phyloP scores from a whole-genome alignment of 176 grass and related monocot species.

The Canna indica region DNA sequence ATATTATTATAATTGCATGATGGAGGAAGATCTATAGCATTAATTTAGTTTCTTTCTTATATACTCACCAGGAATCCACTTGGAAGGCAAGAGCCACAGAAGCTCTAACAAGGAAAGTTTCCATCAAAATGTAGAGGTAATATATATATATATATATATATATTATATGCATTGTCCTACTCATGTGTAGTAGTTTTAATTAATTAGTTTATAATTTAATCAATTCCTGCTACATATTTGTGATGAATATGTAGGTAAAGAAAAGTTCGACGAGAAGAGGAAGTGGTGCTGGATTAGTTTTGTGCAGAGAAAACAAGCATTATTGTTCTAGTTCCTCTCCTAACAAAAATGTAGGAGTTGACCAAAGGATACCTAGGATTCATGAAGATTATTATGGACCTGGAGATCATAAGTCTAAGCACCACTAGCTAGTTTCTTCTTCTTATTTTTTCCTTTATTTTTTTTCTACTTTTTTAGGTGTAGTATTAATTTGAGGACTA shows the following conservation, averaged over 20 bases:
- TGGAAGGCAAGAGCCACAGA: background rate
- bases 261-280: background rate
- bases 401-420: conserved; percentile 20
- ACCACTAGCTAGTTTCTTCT: background rate
- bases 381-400: conserved; percentile 18
- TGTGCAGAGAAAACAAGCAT: background rate
- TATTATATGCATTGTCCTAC: background rate
- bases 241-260: background rate
- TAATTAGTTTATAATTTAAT: too few species aligned
- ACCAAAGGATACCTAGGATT: conserved; percentile 4
- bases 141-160: background rate
- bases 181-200: too few species aligned
- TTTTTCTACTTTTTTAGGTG: background rate
- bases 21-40: background rate
- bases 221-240: background rate
- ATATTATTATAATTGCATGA: too few species aligned
- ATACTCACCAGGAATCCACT: background rate
- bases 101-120: background rate
- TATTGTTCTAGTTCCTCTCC: background rate
- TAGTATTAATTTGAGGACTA: background rate
- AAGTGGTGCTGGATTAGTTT: background rate
- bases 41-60: background rate
- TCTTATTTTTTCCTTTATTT: background rate
- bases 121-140: background rate
- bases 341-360: background rate